Evolutionary conservation across 2,329 filamentous ascomycete genomes (phyloP), one percentile per base, ranked within the genome.

Genomic region (Whalleya microplaca): DNA sequence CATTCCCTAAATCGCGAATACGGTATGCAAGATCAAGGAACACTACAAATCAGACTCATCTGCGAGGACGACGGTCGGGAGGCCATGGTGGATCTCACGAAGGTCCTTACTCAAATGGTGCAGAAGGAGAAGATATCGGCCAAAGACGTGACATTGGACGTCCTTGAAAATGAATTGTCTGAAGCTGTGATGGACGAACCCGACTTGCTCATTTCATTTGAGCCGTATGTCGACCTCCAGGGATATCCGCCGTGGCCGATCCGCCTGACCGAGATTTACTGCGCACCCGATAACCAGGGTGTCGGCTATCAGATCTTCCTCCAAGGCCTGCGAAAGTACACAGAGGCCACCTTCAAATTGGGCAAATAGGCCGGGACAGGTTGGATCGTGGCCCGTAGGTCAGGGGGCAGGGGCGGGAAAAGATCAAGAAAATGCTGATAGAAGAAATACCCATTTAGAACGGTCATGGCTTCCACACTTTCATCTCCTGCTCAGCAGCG

Each of bases 181-280:
- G 84, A 88, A 69, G 84, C 83, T 49, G 87, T 96, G 58, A 95
- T 96, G 82, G 82, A 84, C 9, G 94, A 99, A 75, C 95, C 95
- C 2, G 93, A 98, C 71, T 79, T 99, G 14, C 78, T 99, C 56
- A 84, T 99, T 52, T 78, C 96, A 8, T 99, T 99, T 72, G 87
- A 89, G 1, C 91, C 93, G 3, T 85, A 87, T 48, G 86, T 98
- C 51, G 88, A 92, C 71, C 76, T 99, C 44, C 88, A 92, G 51
- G 92, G 95, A 9, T 99, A 98, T 72, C 95, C 95, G 9, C 95
- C 95, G 1, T 99, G 95, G 95, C 95, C 97, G 75, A 84, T 98
- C 59, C 85, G 95, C 43, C 78, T 99, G 70, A 97, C 93, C 0
- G 95, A 99, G 79, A 97, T 99, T 55, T 97, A 93, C 72, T 85